These are phyloP conservation scores for Aureobasidium sp. DNA, from an alignment of 2,329 filamentous ascomycete species.

Conservation along the genomic window DNA sequence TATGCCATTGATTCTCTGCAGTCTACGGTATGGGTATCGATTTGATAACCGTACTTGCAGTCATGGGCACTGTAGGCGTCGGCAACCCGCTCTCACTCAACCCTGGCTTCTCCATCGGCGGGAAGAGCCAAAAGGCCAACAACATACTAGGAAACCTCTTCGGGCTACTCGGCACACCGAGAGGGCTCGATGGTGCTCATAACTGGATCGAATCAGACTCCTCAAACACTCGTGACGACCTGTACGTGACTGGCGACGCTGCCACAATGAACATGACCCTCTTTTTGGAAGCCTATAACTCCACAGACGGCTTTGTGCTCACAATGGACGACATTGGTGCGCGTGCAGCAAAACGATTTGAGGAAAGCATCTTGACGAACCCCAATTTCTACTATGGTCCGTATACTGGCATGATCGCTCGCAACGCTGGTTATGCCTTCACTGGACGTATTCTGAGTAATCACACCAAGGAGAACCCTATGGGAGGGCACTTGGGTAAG, in stretches of 20 bases:
- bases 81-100: slow-evolving; percentile 37
- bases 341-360: slow-evolving; percentile 23
- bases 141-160: slow-evolving; percentile 33
- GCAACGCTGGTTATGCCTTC: slow-evolving; percentile 24
- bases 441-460: slow-evolving; percentile 35
- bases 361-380: slow-evolving; percentile 26
- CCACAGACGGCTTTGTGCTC: slow-evolving; percentile 20
- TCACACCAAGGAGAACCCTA: slow-evolving; percentile 31
- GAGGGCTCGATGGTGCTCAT: slow-evolving; percentile 43
- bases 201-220: slow-evolving; percentile 51
- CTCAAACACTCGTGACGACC: slow-evolving; percentile 46
- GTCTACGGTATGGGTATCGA: slow-evolving; percentile 27
- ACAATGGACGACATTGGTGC: slow-evolving; percentile 26
- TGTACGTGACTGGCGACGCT: slow-evolving; percentile 43
- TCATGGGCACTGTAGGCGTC: slow-evolving; percentile 27
- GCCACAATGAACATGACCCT: slow-evolving; percentile 46
- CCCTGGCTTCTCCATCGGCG: slow-evolving; percentile 26
- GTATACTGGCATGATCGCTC: slow-evolving; percentile 23
- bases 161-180: slow-evolving; percentile 22
- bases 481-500: slow-evolving; percentile 29
- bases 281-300: slow-evolving; percentile 42
- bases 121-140: slow-evolving; percentile 23
- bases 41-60: slow-evolving; percentile 24
- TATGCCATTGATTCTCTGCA: background rate
- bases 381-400: slow-evolving; percentile 28